Base-by-base conservation (phyloP, 495 filamentous ascomycete species). In the Podospora sp. region DNA sequence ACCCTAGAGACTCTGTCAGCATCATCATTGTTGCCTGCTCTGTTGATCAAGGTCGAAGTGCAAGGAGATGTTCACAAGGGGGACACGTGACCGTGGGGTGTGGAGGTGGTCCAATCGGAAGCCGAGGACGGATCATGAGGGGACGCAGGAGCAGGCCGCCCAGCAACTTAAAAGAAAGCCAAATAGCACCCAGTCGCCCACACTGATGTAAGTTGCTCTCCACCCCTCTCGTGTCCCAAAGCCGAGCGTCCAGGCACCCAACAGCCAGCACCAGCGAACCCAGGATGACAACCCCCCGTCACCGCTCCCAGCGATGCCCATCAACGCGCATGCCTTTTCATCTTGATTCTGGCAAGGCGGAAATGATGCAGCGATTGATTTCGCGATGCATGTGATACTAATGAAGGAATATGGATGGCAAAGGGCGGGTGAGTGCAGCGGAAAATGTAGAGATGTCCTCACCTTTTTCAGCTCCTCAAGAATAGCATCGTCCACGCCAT, bases 391-490 rank as follows among this genome's bases (percentile, higher is more conserved):
- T 3, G 26, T 21, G n/a, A 16, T 11, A 5, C 25, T 63, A 62
- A 49, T 25, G 24, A 52, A 21, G 40, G 33, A 57, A 46, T n/a
- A 51, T 40, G 52, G 25, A 60, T 49, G 24, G 6, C 49, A 61
- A n/a, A 33, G 6, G 21, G 29, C 21, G 22, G 69, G 67, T 65
- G 69, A 74, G 67, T 73, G 68, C 72, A 60, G 71, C 67, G 71
- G 70, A 69, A 70, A 67, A 71, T 63, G 46, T 67, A 64, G 46
- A 46, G 55, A 11, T 26, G 24, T 55, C 59, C 88, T 87, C 77
- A 98, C 94, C 84, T 87, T 84, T 76, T 85, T 88, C 85, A 99
- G 82, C 75, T 96, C 92, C 67, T 91, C 84, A 71, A 99, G 83
- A 56, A 92, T 92, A 69, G 86, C 81, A 75, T 92, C 90, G 66